phyloP scores from a whole-genome alignment of 371 early-diverging fungal species.

The Actinomucor elegans region DNA sequence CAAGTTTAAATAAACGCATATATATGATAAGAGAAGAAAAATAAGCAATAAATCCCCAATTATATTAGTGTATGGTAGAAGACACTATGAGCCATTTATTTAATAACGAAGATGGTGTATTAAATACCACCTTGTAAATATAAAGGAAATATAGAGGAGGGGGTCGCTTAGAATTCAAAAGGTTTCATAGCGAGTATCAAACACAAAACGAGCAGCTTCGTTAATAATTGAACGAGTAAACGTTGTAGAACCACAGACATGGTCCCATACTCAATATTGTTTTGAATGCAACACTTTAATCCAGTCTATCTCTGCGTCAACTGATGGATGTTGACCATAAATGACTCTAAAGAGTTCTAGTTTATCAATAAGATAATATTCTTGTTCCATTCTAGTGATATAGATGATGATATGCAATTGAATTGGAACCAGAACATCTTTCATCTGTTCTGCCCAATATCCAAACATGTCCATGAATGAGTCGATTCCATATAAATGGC shows the following conservation, averaged over 20 bases:
- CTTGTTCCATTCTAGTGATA: constrained; percentile 29
- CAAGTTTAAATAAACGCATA: too few relatives aligned
- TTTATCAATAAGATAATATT: constrained; percentile 9
- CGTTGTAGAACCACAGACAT: constrained; percentile 39
- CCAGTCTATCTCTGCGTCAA: constrained; percentile 20
- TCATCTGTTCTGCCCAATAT: constrained; percentile 24
- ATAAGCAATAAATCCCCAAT: too few relatives aligned
- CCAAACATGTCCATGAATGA: constrained; percentile 30
- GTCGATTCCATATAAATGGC: constrained; percentile 38
- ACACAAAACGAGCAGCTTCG: constrained; percentile 27
- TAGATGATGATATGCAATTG: constrained; percentile 26
- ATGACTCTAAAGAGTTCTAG: constrained; percentile 5
- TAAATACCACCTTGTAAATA: too few relatives aligned
- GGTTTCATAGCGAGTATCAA: constrained; percentile 39
- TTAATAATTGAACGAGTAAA: constrained; percentile 38
- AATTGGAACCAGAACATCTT: constrained; percentile 21
- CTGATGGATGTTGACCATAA: constrained; percentile 28
- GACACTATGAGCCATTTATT: too few relatives aligned
- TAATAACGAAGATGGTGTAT: too few relatives aligned
- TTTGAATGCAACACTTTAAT: constrained; percentile 13
- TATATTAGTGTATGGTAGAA: too few relatives aligned
- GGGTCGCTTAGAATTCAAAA: constrained; percentile 38
- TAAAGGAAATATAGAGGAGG: too few relatives aligned
- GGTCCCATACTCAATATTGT: constrained; percentile 32
- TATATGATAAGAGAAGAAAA: too few relatives aligned